Evolutionary conservation across 148 eudicot species (phyloP), one percentile per base, ranked within the genome.

Genomic region (Chenopodium suecicum): DNA sequence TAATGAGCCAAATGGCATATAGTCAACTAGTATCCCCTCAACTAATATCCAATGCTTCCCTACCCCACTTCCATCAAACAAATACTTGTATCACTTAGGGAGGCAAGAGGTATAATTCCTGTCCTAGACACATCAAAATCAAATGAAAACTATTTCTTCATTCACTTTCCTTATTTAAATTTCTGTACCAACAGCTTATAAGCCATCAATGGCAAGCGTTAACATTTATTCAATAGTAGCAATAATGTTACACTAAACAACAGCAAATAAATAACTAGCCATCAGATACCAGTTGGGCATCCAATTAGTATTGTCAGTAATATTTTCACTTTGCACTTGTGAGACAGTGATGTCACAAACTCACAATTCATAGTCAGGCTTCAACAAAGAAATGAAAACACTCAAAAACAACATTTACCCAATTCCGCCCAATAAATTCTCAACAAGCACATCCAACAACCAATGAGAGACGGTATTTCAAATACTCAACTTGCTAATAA

Each of bases 381-480:
- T 19, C 81, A 69, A 69, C 60, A 34, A 29, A 22, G 64, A 10
- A 7, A 50, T 54, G 48, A 14, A 70, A 69, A 56, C 25, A n/a
- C 48, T 47, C 11, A 12, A 20, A 46, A 76, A 68, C 5, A 27
- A 56, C 32, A 62, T 50, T 77, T 77, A 48, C 60, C 62, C 22
- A 68, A 70, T 77, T 70, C 16, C 73, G 85, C 78, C 73, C 68
- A 68, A 79, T 68, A 68, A 47, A 74, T 37, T 67, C 85, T 58
- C 81, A 71, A 79, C 85, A 74, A 27, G 37, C 62, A 64, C 63
- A 54, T 67, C 82, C 79, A 54, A 68, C 78, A 47, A 78, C 78
- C 78, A 73, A 32, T 83, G 50, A 47, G 50, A 79, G 79, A 60
- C 56, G 63, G 44, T 14, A 80, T 73, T 72, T 58, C 58, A 73